Percentiles rank a stretch among this genome's conserved stretches.
These are phyloP conservation scores for Abrus pulchellus DNA, from an alignment of 306 rosid genomes.

Conservation along the genomic window DNA sequence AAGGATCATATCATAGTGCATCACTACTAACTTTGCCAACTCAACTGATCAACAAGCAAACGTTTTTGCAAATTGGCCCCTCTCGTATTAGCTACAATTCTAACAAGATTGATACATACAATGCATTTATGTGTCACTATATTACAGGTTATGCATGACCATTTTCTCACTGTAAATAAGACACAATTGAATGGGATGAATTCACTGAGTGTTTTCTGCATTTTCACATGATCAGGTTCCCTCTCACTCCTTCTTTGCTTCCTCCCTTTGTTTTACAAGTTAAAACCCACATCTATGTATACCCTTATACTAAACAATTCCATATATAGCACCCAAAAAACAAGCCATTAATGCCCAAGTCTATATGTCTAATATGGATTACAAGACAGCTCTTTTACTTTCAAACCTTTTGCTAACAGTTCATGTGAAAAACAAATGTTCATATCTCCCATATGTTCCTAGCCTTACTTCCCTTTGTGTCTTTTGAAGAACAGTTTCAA, in stretches of 20 bases:
- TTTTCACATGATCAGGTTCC: conserved; percentile 24
- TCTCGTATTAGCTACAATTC: too few relatives aligned
- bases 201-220: neutral
- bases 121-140: conserved; percentile 14
- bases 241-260: neutral
- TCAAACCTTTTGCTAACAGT: conserved; percentile 12
- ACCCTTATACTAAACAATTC: neutral
- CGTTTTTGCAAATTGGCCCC: neutral
- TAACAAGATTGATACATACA: neutral
- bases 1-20: too few relatives aligned
- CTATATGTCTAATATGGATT: neutral
- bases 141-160: neutral
- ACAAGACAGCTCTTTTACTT: neutral
- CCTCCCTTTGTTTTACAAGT: conserved; percentile 21
- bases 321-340: neutral
- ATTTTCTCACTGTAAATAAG: conserved; percentile 20
- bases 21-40: too few relatives aligned
- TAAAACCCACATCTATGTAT: neutral
- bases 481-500: conserved; percentile 31
- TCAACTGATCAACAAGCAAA: neutral
- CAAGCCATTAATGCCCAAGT: neutral
- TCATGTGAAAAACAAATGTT: conserved; percentile 19
- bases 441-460: conserved; percentile 4
- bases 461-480: neutral
- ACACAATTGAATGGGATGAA: neutral